phyloP scores from a whole-genome alignment of 2,329 filamentous ascomycete genomes.

The Venturia pyrina region DNA sequence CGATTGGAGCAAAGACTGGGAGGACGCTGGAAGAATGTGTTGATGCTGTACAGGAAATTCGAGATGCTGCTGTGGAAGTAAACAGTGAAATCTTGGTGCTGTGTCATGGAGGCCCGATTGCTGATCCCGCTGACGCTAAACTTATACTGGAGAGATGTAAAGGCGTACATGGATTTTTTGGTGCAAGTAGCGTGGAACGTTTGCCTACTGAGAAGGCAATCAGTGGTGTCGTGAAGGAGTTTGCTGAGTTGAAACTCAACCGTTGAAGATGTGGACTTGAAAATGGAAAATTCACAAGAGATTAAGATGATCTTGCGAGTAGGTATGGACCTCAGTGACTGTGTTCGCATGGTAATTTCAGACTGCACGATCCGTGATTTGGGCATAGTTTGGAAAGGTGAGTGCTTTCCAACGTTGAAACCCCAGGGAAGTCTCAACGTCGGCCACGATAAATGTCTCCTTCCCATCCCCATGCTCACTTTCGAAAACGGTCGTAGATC shows the following conservation, averaged over 20 bases:
- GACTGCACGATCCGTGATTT: no score
- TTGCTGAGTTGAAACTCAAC: slow-evolving; percentile 32
- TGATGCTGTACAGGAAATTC: slow-evolving; percentile 50
- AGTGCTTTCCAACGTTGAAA: no score
- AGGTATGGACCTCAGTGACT: no score
- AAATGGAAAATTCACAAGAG: not conserved
- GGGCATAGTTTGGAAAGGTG: no score
- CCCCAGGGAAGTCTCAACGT: no score
- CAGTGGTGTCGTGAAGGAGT: slow-evolving; percentile 44
- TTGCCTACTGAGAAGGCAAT: slow-evolving; percentile 60
- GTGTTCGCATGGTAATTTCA: no score
- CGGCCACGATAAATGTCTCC: no score
- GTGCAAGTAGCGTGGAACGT: slow-evolving; percentile 60
- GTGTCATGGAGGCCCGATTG: slow-evolving; percentile 63
- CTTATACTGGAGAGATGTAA: slow-evolving; percentile 51
- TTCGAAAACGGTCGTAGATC: no score
- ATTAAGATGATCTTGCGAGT: not conserved
- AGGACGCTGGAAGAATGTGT: slow-evolving; percentile 57
- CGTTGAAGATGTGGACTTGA: not conserved
- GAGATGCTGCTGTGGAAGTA: slow-evolving; percentile 47
- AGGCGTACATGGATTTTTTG: slow-evolving; percentile 63
- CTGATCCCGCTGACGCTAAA: slow-evolving; percentile 51
- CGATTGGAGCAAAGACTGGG: slow-evolving; percentile 53
- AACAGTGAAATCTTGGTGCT: slow-evolving; percentile 53
- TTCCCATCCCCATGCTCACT: no score